These are phyloP conservation scores for Stachybotrys echinatus DNA, from an alignment of 2,329 filamentous ascomycete species.

Conservation along the genomic window DNA sequence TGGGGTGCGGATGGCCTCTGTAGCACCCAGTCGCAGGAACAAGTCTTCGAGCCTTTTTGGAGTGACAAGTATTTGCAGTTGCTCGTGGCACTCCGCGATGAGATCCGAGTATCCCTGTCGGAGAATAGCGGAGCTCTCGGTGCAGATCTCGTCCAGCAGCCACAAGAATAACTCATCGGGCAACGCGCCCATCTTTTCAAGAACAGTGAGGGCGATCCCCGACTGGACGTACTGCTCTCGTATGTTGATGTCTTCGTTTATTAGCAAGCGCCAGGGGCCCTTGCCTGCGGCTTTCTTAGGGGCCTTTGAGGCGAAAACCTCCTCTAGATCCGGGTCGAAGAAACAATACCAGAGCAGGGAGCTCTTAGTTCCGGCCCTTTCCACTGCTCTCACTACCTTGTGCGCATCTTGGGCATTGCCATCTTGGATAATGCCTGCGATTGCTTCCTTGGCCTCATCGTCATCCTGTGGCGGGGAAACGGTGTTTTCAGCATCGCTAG, in stretches of 20 bases:
- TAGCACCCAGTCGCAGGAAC: conserved; percentile 55
- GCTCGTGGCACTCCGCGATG: conserved; percentile 36
- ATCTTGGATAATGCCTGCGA: conserved; percentile 25
- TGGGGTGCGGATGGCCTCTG: conserved; percentile 33
- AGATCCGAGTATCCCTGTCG: conserved; percentile 57
- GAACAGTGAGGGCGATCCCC: conserved; percentile 53
- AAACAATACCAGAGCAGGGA: conserved; percentile 40
- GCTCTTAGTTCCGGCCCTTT: conserved; percentile 39
- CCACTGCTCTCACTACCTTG: conserved; percentile 42
- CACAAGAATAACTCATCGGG: conserved; percentile 63
- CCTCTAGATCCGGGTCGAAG: conserved; percentile 33
- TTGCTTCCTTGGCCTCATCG: conserved; percentile 8
- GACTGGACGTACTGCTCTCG: conserved; percentile 57
- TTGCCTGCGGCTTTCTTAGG: conserved; percentile 22
- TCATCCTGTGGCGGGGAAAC: conserved; percentile 3
- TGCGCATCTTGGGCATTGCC: conserved; percentile 38
- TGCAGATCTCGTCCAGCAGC: conserved; percentile 56
- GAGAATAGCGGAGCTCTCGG: conserved; percentile 49
- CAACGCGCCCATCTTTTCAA: conserved; percentile 28
- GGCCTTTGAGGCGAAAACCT: conserved; percentile 16
- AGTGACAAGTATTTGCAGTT: conserved; percentile 39
- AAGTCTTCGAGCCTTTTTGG: conserved; percentile 42
- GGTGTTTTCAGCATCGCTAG: conserved; percentile 17
- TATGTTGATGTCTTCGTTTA: conserved; percentile 33
- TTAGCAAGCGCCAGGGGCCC: conserved; percentile 43